Conservation (phyloP, 257 asterid genomes). For the Fraxinus anomala region DNA sequence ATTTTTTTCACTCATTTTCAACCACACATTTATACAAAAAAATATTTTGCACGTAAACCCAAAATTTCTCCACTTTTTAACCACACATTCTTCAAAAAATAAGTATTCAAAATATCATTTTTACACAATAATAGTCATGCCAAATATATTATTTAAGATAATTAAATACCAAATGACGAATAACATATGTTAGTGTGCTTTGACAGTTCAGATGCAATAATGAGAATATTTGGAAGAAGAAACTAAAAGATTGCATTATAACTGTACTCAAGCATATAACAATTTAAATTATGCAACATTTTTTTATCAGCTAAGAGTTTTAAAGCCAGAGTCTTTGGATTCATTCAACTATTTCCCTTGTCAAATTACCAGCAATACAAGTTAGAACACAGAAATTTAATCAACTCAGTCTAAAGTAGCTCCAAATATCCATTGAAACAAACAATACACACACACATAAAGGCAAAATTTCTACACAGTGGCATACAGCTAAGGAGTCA, state of each 20-base stretch:
- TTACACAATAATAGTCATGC: too few relatives aligned
- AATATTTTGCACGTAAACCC: too few relatives aligned
- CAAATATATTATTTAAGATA: neutral
- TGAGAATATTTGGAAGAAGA: neutral
- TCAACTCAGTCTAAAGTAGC: neutral
- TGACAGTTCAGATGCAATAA: neutral
- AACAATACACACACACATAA: neutral
- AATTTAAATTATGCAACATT: neutral
- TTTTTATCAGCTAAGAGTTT: neutral
- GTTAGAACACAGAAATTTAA: neutral
- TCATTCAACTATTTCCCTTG: slow-evolving; percentile 1
- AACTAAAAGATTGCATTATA: neutral
- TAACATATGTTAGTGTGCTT: neutral
- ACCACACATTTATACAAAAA: too few relatives aligned
- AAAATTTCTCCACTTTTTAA: too few relatives aligned
- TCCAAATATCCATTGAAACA: neutral
- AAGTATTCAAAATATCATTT: too few relatives aligned
- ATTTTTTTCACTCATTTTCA: too few relatives aligned
- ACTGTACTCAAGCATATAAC: neutral
- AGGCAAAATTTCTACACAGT: neutral
- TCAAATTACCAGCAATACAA: neutral
- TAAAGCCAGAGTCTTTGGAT: neutral
- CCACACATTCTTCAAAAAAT: too few relatives aligned
- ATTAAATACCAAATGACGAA: neutral
- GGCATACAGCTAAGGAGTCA: too few relatives aligned